Evolutionary conservation across 148 eudicot genomes (phyloP).

Genomic region (Polygonum maritimum): DNA sequence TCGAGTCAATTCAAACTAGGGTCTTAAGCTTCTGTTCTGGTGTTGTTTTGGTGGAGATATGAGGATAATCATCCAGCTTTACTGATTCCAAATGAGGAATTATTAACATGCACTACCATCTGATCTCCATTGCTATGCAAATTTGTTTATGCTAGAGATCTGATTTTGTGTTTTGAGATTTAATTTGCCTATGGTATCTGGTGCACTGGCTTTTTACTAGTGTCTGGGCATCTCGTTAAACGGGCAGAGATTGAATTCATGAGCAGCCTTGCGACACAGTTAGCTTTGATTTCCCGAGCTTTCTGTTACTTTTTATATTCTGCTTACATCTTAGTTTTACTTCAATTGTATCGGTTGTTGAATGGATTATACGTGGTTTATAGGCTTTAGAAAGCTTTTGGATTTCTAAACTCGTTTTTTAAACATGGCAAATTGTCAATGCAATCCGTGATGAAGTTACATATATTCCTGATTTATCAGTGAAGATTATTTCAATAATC

Average conservation of each 20-base stretch:
- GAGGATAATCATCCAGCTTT: background rate
- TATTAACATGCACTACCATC: background rate
- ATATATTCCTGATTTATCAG: background rate
- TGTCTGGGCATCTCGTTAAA: background rate
- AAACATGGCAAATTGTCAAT: background rate
- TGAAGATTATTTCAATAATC: background rate
- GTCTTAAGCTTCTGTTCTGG: too few relatives aligned
- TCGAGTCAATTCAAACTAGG: too few relatives aligned
- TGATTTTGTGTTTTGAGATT: background rate
- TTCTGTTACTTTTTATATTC: background rate
- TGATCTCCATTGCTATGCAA: background rate
- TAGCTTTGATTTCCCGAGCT: background rate
- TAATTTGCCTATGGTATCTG: constrained; percentile 1
- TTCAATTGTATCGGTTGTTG: too few relatives aligned
- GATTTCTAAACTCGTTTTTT: background rate
- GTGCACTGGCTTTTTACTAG: background rate
- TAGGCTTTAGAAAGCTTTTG: background rate
- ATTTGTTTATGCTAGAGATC: background rate
- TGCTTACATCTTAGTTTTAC: background rate
- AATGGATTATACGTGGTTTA: background rate
- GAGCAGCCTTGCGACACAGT: constrained; percentile 1
- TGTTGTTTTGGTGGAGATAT: background rate
- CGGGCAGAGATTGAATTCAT: background rate
- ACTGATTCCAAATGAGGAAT: background rate
- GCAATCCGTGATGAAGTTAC: background rate